These are phyloP conservation scores for Whalleya microplaca DNA, from an alignment of 2,329 filamentous ascomycete species.

Conservation along the genomic window DNA sequence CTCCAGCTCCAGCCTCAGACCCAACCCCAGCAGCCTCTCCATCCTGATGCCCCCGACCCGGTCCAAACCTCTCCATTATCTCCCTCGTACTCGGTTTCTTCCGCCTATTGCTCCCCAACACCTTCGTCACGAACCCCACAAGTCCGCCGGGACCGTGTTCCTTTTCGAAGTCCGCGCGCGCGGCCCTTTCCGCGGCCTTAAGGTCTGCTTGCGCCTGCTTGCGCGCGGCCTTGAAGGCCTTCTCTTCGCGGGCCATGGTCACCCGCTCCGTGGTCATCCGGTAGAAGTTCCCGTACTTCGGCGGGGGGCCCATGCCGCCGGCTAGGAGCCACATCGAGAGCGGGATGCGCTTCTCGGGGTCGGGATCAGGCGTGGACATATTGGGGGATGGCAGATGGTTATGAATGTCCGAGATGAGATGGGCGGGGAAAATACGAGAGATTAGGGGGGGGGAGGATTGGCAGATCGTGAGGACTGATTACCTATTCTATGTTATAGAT, in stretches of 20 bases:
- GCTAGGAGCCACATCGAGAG: slow-evolving; percentile 8
- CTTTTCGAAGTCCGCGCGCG: slow-evolving; percentile 16
- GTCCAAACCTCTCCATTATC: background rate
- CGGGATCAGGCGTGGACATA: background rate
- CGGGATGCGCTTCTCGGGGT: slow-evolving; percentile 5
- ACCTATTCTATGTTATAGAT: no score
- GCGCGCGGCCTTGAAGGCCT: background rate
- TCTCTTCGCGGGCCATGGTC: background rate
- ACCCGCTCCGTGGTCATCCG: slow-evolving; percentile 24
- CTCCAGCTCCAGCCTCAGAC: no score
- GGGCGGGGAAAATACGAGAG: no score
- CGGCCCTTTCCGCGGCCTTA: background rate
- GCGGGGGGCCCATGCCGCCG: slow-evolving; percentile 20
- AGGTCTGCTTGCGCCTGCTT: slow-evolving; percentile 3
- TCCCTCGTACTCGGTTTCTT: background rate
- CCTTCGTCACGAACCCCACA: background rate
- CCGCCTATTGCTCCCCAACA: slow-evolving; percentile 6
- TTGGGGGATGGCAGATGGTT: background rate
- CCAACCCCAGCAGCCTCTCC: no score
- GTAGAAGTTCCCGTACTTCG: slow-evolving; percentile 8
- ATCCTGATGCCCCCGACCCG: no score
- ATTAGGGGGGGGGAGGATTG: no score
- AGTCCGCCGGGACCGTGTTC: slow-evolving; percentile 16
- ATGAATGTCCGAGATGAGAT: no score
- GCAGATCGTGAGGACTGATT: no score